Conservation (phyloP, 2,329 filamentous ascomycete genomes). For the Fusarium fracticaudum region DNA sequence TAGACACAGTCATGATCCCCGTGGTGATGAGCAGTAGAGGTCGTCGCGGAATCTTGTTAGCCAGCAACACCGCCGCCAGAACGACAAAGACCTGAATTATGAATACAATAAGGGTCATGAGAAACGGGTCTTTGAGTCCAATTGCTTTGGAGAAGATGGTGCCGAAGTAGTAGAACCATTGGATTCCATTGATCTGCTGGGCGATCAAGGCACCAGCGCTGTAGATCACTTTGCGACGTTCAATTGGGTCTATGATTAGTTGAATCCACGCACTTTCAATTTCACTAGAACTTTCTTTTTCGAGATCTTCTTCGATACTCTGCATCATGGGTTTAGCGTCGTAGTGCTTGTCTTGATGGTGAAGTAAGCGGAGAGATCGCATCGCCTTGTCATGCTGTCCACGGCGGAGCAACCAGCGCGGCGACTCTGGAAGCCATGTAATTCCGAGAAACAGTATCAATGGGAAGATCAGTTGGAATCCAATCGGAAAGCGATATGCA, state of each 20-base stretch:
- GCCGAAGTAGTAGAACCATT: conserved; percentile 57
- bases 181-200: conserved; percentile 61
- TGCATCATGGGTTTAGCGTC: conserved; percentile 50
- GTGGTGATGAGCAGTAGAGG: conserved; percentile 52
- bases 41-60: conserved; percentile 53
- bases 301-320: conserved; percentile 55
- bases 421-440: conserved; percentile 43
- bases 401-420: conserved; percentile 49
- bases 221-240: conserved; percentile 58
- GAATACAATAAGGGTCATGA: conserved; percentile 54
- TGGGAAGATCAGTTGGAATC: conserved; percentile 44
- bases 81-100: conserved; percentile 56
- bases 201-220: conserved; percentile 55
- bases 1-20: conserved; percentile 50
- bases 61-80: conserved; percentile 49
- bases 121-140: conserved; percentile 52
- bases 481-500: conserved; percentile 48
- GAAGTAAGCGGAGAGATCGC: conserved; percentile 53
- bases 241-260: conserved; percentile 55
- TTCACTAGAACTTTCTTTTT: conserved; percentile 47
- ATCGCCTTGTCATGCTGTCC: conserved; percentile 51
- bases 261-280: conserved; percentile 50
- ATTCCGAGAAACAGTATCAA: conserved; percentile 33
- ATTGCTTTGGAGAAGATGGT: conserved; percentile 55
- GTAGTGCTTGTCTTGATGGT: conserved; percentile 51